Conservation (phyloP, 495 filamentous ascomycete genomes). For the Cairneyella variabilis region DNA sequence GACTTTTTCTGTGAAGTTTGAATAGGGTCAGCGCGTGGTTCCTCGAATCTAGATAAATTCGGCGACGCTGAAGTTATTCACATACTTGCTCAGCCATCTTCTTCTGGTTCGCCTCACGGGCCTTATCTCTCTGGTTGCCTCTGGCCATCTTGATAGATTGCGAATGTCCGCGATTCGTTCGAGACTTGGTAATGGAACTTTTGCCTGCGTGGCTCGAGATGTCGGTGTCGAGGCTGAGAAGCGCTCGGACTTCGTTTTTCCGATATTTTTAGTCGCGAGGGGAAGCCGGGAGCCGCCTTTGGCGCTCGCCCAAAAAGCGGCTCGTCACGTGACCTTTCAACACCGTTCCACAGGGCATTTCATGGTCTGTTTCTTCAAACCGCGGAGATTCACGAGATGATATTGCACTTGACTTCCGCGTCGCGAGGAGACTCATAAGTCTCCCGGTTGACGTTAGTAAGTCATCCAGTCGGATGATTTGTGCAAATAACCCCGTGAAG, state of each 20-base stretch:
- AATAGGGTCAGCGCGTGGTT: slow-evolving; percentile 24
- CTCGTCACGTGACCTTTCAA: too few species aligned
- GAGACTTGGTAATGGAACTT: not conserved
- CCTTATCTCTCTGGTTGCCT: slow-evolving; percentile 90
- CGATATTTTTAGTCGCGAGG: slow-evolving; percentile 7
- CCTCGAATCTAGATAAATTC: not conserved
- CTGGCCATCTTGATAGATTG: slow-evolving; percentile 64
- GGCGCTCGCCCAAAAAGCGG: too few species aligned
- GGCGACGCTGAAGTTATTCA: not conserved
- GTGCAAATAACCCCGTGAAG: too few species aligned
- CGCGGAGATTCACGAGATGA: too few species aligned
- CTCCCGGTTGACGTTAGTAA: too few species aligned
- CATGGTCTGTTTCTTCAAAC: too few species aligned
- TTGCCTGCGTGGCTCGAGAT: slow-evolving; percentile 14
- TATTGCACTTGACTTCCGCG: too few species aligned
- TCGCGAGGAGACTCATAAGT: too few species aligned
- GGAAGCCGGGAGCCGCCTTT: too few species aligned
- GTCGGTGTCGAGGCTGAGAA: slow-evolving; percentile 12
- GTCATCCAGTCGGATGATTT: too few species aligned
- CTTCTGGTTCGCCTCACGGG: slow-evolving; percentile 77
- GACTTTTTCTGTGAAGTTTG: slow-evolving; percentile 53
- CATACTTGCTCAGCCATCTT: slow-evolving; percentile 40
- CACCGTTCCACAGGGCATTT: too few species aligned
- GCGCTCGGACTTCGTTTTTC: too few species aligned
- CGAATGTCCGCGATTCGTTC: slow-evolving; percentile 15